Conservation (phyloP, 129 eudicot species). For the Centaurea solstitialis region DNA sequence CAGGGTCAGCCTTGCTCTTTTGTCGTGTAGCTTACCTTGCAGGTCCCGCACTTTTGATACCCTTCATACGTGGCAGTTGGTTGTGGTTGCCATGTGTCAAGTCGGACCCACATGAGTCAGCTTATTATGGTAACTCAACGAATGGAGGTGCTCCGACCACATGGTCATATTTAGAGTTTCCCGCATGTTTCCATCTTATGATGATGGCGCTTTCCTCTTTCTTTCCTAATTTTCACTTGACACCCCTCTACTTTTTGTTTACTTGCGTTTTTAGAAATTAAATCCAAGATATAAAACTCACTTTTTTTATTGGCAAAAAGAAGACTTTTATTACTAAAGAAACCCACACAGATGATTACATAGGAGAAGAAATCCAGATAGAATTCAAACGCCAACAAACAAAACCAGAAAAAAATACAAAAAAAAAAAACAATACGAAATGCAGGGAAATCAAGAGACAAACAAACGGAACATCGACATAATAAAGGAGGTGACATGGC, state of each 20-base stretch:
- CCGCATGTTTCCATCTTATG: background rate
- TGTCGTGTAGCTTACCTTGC: conserved; percentile 33
- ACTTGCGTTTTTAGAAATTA: background rate
- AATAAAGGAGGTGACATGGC: too few relatives aligned
- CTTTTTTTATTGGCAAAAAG: too few relatives aligned
- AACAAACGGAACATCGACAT: too few relatives aligned
- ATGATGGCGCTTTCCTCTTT: background rate
- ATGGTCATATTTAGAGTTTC: background rate
- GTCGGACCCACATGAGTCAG: conserved; percentile 20
- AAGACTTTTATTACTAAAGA: too few relatives aligned
- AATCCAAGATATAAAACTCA: background rate
- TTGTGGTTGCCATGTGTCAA: conserved; percentile 33
- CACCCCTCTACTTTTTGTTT: conserved; percentile 1
- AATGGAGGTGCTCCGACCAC: conserved; percentile 30
- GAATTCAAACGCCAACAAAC: too few relatives aligned
- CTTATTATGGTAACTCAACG: conserved; percentile 20
- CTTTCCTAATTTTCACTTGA: background rate
- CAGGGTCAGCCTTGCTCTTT: conserved; percentile 32
- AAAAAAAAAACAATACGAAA: too few relatives aligned
- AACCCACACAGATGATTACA: too few relatives aligned
- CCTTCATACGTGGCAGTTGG: conserved; percentile 27
- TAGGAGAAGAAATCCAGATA: too few relatives aligned
- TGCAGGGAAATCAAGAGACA: too few relatives aligned
- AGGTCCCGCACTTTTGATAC: conserved; percentile 19
- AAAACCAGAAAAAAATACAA: too few relatives aligned